These are phyloP conservation scores for Mycena crocata DNA, from an alignment of 768 basidiomycete species.

Conservation along the genomic window DNA sequence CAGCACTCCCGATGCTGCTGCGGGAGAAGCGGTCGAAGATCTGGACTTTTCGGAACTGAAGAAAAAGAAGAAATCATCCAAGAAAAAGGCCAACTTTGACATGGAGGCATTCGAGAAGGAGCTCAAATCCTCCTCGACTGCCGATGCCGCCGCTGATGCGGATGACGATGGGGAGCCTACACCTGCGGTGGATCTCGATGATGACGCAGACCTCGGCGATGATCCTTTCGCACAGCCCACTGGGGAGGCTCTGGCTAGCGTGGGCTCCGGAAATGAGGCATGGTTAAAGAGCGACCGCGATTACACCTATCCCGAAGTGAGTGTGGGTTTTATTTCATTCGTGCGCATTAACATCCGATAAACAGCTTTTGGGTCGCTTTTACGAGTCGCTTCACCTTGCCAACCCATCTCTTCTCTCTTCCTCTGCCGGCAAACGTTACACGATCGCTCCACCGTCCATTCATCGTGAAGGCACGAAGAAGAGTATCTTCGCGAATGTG, in stretches of 20 bases:
- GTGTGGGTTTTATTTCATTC: conserved; percentile 30
- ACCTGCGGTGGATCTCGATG: conserved; percentile 74
- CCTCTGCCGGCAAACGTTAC: conserved; percentile 91
- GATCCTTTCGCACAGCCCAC: conserved; percentile 79
- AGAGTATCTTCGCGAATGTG: conserved; percentile 96
- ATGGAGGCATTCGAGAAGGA: conserved; percentile 96
- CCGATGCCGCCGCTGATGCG: conserved; percentile 67
- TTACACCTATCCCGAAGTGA: conserved; percentile 94
- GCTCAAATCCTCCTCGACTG: conserved; percentile 72
- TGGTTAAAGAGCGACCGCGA: conserved; percentile 96
- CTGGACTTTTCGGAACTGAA: conserved; percentile 96
- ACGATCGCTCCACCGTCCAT: conserved; percentile 97
- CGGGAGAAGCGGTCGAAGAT: conserved; percentile 74
- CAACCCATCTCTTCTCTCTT: conserved; percentile 88
- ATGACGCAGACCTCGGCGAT: conserved; percentile 89
- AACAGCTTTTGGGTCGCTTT: conserved; percentile 93
- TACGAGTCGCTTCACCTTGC: conserved; percentile 92
- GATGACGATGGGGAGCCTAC: conserved; percentile 67
- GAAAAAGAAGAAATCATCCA: conserved; percentile 91
- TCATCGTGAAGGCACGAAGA: conserved; percentile 96
- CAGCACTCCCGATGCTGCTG: conserved; percentile 42
- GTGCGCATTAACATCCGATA: conserved; percentile 4
- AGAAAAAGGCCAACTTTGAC: conserved; percentile 91
- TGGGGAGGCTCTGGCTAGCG: conserved; percentile 64
- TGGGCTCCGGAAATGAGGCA: conserved; percentile 83